Evolutionary conservation across 2,329 filamentous ascomycete genomes (phyloP), one percentile per base, ranked within the genome.

Genomic region (Fusarium keratoplasticum): DNA sequence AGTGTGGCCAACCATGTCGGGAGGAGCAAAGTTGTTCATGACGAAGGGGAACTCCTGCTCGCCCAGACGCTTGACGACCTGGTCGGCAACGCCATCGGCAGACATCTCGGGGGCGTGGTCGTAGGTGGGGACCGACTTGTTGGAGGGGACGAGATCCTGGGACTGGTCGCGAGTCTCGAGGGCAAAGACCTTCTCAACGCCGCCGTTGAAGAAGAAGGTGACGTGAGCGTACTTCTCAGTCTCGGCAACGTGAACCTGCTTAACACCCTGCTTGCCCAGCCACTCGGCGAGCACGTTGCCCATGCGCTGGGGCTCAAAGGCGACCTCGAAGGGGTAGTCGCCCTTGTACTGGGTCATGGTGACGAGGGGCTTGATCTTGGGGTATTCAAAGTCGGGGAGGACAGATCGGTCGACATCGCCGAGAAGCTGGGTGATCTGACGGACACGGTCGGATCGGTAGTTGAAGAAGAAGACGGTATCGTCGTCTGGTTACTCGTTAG

Each of bases 391-490:
- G 84, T 98, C 94, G 76, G 95, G 94, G 77, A 90, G 90, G 65
- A 95, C 95, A 27, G 95, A 97, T 80, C 95, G 94, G 87, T 99
- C 96, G 81, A 96, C 92, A 83, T 94, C 94, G 78, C 96, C 96
- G 64, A 99, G 88, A 52, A 99, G 89, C 86, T 98, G 96, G 59
- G 95, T 97, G 83, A 99, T 93, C 85, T 99, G 96, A 78, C 96
- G 94, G 62, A 96, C 96, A 83, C 96, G 95, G 83, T 99, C 96
- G 67, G 96, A 98, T 81, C 96, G 95, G 89, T 99, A 99, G 91
- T 99, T 99, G 94, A 99, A 99, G 91, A 98, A 98, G 90, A 98
- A 98, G 80, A 98, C 90, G 63, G 95, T 96, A 82, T 99, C 96
- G 76, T 93, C 89, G 81, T 98, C 95, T 95, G n/a, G 27, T 10